A percentile compares a stretch with the other conserved stretches of the same genome.
phyloP scores from a whole-genome alignment of 1,139 yeast genomes.

The Eremothecium gossypii region DNA sequence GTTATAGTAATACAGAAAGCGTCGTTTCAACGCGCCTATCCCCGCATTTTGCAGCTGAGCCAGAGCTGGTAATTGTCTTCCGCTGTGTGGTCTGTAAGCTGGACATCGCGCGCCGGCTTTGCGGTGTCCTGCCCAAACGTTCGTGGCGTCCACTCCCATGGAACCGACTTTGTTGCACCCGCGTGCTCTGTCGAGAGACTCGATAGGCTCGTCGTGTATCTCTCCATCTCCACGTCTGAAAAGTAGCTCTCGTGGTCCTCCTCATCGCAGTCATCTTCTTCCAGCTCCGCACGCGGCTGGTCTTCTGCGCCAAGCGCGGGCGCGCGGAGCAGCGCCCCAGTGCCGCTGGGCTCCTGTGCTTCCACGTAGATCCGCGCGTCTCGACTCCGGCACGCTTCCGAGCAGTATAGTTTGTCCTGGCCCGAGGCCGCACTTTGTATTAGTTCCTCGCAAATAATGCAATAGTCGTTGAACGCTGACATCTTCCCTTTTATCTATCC shows the following conservation, averaged over 20 bases:
- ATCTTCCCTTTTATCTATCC: slow-evolving; percentile 16
- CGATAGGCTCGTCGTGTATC: neutral
- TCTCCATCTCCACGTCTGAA: slow-evolving; percentile 4
- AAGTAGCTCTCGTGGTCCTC: slow-evolving; percentile 6
- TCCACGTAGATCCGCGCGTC: slow-evolving; percentile 31
- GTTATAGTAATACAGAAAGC: no score
- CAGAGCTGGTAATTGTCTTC: slow-evolving; percentile 26
- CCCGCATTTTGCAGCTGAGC: slow-evolving; percentile 15
- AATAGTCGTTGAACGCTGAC: slow-evolving; percentile 58
- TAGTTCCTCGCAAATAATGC: slow-evolving; percentile 55
- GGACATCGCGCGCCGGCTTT: neutral
- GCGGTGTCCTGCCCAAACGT: neutral
- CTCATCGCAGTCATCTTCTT: neutral
- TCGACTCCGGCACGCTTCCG: slow-evolving; percentile 42
- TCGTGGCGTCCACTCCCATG: slow-evolving; percentile 1
- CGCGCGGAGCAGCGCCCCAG: neutral
- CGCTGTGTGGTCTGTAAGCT: slow-evolving; percentile 18
- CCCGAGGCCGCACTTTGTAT: slow-evolving; percentile 31
- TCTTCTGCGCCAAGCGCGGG: neutral
- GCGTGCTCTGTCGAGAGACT: slow-evolving; percentile 3
- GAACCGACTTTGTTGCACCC: neutral
- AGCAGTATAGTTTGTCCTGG: slow-evolving; percentile 48
- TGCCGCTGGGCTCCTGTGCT: neutral
- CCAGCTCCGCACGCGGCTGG: neutral
- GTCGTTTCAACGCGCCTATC: neutral